Percentiles rank a stretch among this genome's conserved stretches.
phyloP scores from a whole-genome alignment of 805 yeast species.

The Candida methanosorbosa region DNA sequence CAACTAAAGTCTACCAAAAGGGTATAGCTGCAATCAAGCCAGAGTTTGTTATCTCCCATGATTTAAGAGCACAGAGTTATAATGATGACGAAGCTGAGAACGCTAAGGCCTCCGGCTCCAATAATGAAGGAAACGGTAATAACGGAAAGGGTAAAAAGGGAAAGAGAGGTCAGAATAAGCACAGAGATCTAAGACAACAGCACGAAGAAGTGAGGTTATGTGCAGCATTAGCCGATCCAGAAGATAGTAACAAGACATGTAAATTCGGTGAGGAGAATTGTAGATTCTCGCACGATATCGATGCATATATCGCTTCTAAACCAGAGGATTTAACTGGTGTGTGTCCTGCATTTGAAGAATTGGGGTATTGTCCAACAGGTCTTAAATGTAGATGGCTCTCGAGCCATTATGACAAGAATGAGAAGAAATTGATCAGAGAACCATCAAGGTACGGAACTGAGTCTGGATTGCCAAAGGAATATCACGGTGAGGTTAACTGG shows the following conservation, averaged over 20 bases:
- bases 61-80: constrained; percentile 8
- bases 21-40: constrained; percentile 75
- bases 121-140: constrained; percentile 23
- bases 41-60: constrained; percentile 43
- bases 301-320: constrained; percentile 54
- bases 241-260: constrained; percentile 33
- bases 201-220: constrained; percentile 60
- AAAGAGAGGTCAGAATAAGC: constrained; percentile 74
- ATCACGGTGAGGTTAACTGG: constrained; percentile 53
- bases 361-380: constrained; percentile 92
- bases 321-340: constrained; percentile 62
- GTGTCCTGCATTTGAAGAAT: constrained; percentile 77
- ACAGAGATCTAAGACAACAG: constrained; percentile 63
- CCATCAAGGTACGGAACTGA: constrained; percentile 24
- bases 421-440: constrained; percentile 36
- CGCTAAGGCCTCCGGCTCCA: constrained; percentile 36
- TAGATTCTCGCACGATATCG: constrained; percentile 68
- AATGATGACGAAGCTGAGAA: constrained; percentile 43
- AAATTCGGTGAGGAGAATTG: constrained; percentile 64
- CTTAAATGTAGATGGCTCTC: constrained; percentile 86
- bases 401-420: constrained; percentile 51
- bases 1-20: not conserved
- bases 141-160: constrained; percentile 30
- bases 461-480: constrained; percentile 22
- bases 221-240: constrained; percentile 51